phyloP scores from a whole-genome alignment of 2,329 filamentous ascomycete species.

The Botrytis cinerea region DNA sequence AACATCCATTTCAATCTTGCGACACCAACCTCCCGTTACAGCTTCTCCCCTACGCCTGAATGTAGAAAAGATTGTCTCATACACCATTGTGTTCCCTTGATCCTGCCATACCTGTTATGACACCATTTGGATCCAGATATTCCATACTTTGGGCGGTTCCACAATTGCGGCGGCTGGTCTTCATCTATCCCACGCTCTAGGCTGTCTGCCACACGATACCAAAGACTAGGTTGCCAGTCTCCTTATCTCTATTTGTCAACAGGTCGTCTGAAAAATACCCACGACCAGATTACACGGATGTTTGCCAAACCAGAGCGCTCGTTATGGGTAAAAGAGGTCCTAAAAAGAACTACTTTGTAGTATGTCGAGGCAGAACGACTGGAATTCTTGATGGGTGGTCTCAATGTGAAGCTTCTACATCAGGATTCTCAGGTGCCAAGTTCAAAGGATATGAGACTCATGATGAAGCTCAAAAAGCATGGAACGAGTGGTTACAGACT shows the following conservation, averaged over 20 bases:
- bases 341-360: conserved; percentile 26
- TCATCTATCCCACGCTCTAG: neutral
- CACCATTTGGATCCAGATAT: neutral
- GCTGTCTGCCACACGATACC: neutral
- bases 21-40: neutral
- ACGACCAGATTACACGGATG: neutral
- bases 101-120: neutral
- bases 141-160: neutral
- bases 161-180: neutral
- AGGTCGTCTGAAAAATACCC: neutral
- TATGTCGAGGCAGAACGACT: conserved; percentile 27
- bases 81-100: too few species aligned
- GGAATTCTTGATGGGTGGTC: conserved; percentile 29
- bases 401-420: conserved; percentile 30
- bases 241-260: neutral
- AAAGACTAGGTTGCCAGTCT: neutral
- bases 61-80: neutral
- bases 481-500: conserved; percentile 24
- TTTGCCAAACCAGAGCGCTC: neutral
- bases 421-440: conserved; percentile 22
- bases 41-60: neutral
- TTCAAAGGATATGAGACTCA: conserved; percentile 27
- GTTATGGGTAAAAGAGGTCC: conserved; percentile 7
- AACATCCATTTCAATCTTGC: neutral
- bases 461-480: conserved; percentile 26